Evolutionary conservation across 2,329 filamentous ascomycete species (phyloP).

Genomic region (Cladosporium oxysporum): DNA sequence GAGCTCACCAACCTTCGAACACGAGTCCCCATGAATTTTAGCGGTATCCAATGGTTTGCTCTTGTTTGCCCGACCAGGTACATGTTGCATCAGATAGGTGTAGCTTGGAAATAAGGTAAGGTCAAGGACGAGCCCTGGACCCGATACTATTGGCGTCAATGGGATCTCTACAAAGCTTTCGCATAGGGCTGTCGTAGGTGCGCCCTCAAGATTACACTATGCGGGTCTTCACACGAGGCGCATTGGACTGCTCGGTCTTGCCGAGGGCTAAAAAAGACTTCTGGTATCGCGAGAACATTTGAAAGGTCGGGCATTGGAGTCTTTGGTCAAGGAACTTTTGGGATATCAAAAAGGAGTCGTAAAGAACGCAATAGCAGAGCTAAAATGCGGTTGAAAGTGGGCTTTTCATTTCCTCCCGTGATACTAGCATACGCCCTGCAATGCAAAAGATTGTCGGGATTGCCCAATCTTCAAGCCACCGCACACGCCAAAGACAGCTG

Average conservation of each 20-base stretch:
- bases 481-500: constrained; percentile 17
- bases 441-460: constrained; percentile 12
- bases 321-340: background rate
- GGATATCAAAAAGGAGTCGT: constrained; percentile 14
- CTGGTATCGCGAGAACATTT: background rate
- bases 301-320: background rate
- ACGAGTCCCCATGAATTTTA: background rate
- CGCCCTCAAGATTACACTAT: background rate
- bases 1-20: constrained; percentile 1
- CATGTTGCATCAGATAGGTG: background rate
- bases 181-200: background rate
- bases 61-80: background rate
- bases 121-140: background rate
- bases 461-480: constrained; percentile 14
- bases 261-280: background rate
- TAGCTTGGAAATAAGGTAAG: background rate
- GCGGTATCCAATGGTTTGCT: background rate
- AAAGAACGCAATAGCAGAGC: constrained; percentile 15
- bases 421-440: constrained; percentile 19
- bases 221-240: background rate
- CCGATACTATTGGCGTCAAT: background rate
- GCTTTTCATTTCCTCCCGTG: constrained; percentile 20
- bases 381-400: constrained; percentile 17
- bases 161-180: background rate
- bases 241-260: background rate